Percentiles rank a stretch among this genome's conserved stretches.
Evolutionary conservation across 1,284 basidiomycete species (phyloP).

Genomic region (Sporisorium graminicola): DNA sequence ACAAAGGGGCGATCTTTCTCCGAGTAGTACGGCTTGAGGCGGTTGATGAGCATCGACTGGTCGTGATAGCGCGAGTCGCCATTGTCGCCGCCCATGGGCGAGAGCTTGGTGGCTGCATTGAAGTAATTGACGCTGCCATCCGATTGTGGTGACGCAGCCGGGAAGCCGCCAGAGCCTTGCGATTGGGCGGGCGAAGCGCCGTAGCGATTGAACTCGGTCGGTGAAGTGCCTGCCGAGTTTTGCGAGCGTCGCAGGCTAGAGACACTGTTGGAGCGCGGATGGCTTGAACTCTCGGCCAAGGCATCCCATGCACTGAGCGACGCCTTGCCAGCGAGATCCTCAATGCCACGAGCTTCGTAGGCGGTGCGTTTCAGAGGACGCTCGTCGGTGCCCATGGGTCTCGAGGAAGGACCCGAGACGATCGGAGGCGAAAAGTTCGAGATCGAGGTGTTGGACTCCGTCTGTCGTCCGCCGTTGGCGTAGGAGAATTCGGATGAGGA

Average conservation of each 20-base stretch:
- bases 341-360: constrained; percentile 20
- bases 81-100: constrained; percentile 26
- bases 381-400: constrained; percentile 33
- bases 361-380: constrained; percentile 26
- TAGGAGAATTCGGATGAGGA: constrained; percentile 29
- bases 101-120: constrained; percentile 32
- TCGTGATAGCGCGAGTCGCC: constrained; percentile 49
- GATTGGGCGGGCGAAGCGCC: constrained; percentile 41
- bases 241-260: constrained; percentile 40
- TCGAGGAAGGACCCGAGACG: constrained; percentile 18
- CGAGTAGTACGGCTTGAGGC: constrained; percentile 48
- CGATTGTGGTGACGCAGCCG: constrained; percentile 36
- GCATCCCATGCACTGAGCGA: constrained; percentile 46
- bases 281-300: constrained; percentile 36
- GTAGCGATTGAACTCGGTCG: constrained; percentile 36
- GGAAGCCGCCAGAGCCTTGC: constrained; percentile 38
- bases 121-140: constrained; percentile 38
- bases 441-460: constrained; percentile 28
- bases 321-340: constrained; percentile 30
- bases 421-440: constrained; percentile 34
- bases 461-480: constrained; percentile 11
- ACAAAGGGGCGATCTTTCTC: constrained; percentile 57
- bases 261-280: constrained; percentile 44
- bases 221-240: constrained; percentile 40
- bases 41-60: constrained; percentile 54